Evolutionary conservation across 495 filamentous ascomycete genomes (phyloP).

Genomic region (Xylaria acuta): DNA sequence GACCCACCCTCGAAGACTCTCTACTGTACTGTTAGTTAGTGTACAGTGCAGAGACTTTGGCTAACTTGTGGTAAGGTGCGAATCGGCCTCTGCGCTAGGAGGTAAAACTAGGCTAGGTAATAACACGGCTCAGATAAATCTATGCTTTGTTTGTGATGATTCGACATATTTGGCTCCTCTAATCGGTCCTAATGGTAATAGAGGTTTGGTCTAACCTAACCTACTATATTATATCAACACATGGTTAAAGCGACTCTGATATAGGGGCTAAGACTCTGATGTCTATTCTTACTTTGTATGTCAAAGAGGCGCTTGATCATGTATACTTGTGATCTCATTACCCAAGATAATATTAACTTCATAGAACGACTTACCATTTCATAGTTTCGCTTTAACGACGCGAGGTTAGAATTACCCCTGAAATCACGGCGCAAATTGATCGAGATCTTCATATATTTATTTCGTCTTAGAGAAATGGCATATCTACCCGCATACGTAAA

Average conservation of each 20-base stretch:
- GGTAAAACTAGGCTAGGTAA: background rate
- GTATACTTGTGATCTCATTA: background rate
- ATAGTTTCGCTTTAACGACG: background rate
- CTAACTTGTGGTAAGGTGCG: background rate
- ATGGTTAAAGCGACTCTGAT: background rate
- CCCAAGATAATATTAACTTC: background rate
- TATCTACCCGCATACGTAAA: background rate
- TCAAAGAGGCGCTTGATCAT: background rate
- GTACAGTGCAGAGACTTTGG: background rate
- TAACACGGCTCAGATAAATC: background rate
- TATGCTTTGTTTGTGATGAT: background rate
- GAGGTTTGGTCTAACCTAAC: background rate
- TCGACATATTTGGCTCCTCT: background rate
- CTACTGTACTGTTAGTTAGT: too few species aligned
- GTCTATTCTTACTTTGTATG: background rate
- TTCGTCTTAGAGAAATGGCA: background rate
- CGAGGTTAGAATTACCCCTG: background rate
- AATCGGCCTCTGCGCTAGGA: background rate
- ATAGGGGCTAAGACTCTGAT: background rate
- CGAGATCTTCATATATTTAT: background rate
- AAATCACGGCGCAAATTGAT: background rate
- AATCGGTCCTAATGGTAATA: slow-evolving; percentile 3
- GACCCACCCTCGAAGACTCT: background rate
- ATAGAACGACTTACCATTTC: background rate
- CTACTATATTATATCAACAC: background rate